phyloP scores from a whole-genome alignment of 2,329 filamentous ascomycete species.

The Zasmidium cellare region DNA sequence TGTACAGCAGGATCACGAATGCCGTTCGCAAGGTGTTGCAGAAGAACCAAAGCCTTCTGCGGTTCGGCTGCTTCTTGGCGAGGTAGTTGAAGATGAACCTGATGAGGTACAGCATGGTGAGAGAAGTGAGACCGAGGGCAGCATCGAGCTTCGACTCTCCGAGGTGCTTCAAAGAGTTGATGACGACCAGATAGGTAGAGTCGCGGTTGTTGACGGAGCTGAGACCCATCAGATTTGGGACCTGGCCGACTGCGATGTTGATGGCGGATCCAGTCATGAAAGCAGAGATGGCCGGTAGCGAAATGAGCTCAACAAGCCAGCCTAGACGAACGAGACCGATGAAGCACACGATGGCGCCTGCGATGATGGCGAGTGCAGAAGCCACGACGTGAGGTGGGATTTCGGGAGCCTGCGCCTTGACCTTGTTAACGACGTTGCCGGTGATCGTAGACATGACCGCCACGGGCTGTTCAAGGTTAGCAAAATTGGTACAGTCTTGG shows the following conservation, averaged over 20 bases:
- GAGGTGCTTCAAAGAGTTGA: constrained; percentile 76
- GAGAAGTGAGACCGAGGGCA: constrained; percentile 80
- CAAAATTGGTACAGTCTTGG: not conserved
- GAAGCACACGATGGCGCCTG: constrained; percentile 72
- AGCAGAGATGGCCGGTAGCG: constrained; percentile 83
- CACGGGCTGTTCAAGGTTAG: constrained; percentile 64
- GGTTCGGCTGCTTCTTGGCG: constrained; percentile 68
- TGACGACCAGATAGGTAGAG: constrained; percentile 77
- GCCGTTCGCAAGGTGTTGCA: constrained; percentile 84
- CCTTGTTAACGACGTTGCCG: constrained; percentile 74
- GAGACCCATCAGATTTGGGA: constrained; percentile 80
- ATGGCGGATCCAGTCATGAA: constrained; percentile 97
- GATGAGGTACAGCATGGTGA: constrained; percentile 75
- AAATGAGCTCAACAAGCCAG: constrained; percentile 91
- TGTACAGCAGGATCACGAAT: constrained; percentile 90
- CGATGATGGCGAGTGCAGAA: constrained; percentile 73
- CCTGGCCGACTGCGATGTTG: constrained; percentile 81
- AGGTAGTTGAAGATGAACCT: constrained; percentile 64
- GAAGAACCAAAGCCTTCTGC: constrained; percentile 82
- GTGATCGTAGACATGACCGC: constrained; percentile 92
- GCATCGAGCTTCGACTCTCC: constrained; percentile 71
- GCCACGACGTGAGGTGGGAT: constrained; percentile 68
- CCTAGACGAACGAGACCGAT: constrained; percentile 79
- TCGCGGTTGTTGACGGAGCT: constrained; percentile 69
- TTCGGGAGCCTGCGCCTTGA: constrained; percentile 58